phyloP scores from a whole-genome alignment of 257 asterid genomes.

The Mitragyna speciosa region DNA sequence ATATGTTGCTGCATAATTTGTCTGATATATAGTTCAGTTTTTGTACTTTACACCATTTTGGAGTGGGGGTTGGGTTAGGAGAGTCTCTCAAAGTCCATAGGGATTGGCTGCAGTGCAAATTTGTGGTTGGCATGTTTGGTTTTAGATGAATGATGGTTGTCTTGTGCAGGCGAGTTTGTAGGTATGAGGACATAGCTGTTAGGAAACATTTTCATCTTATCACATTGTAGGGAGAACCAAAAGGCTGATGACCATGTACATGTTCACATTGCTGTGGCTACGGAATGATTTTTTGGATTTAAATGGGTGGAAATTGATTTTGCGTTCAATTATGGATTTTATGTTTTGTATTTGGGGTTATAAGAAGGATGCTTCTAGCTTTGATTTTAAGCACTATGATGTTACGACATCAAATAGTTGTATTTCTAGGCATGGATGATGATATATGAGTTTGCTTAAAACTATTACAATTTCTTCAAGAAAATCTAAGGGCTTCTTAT shows the following conservation, averaged over 20 bases:
- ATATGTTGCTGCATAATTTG: background rate
- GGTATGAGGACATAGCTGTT: background rate
- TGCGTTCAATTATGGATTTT: background rate
- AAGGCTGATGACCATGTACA: background rate
- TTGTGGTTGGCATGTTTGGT: background rate
- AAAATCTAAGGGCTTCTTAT: too few species aligned
- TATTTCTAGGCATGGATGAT: background rate
- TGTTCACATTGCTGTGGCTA: background rate
- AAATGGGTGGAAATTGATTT: background rate
- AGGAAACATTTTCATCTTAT: background rate
- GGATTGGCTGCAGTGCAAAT: background rate
- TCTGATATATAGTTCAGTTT: background rate
- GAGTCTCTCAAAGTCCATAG: background rate
- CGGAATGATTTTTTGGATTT: background rate
- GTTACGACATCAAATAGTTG: background rate
- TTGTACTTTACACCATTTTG: background rate
- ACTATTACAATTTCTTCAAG: too few species aligned
- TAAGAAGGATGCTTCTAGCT: background rate
- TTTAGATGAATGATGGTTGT: background rate
- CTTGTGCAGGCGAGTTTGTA: background rate
- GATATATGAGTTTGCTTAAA: background rate
- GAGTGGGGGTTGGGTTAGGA: background rate
- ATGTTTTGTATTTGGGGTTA: background rate
- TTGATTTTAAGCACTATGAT: background rate
- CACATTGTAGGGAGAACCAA: background rate